phyloP scores from a whole-genome alignment of 495 filamentous ascomycete species.

The Geopyxis carbonaria region DNA sequence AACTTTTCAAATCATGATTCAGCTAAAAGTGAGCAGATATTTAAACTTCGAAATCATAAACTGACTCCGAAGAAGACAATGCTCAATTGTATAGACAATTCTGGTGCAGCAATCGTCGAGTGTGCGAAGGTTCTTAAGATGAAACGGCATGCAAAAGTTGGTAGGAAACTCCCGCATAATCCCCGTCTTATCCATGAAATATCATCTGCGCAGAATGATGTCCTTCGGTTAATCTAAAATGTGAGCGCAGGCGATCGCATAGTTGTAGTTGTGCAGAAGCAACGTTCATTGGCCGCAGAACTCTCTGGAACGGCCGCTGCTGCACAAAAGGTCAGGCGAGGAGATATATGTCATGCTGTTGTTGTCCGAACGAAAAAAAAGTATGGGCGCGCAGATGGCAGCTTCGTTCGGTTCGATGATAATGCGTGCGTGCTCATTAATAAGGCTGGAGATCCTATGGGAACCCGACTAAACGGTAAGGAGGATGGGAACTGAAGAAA shows the following conservation, averaged over 20 bases:
- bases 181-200: neutral
- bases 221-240: neutral
- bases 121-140: slow-evolving; percentile 83
- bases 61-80: slow-evolving; percentile 51
- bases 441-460: slow-evolving; percentile 90
- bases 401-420: slow-evolving; percentile 82
- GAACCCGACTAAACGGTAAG: slow-evolving; percentile 72
- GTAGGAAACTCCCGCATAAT: slow-evolving; percentile 34
- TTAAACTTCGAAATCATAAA: neutral
- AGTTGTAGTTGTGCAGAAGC: slow-evolving; percentile 93
- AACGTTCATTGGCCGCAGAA: slow-evolving; percentile 59
- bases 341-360: slow-evolving; percentile 91
- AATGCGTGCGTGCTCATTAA: slow-evolving; percentile 97
- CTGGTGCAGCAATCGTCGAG: slow-evolving; percentile 92
- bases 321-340: slow-evolving; percentile 83
- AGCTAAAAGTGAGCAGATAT: slow-evolving; percentile 63
- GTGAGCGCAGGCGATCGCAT: slow-evolving; percentile 67
- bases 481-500: slow-evolving; percentile 10
- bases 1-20: too few relatives aligned
- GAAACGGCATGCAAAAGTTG: slow-evolving; percentile 77
- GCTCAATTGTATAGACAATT: slow-evolving; percentile 99
- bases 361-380: slow-evolving; percentile 83
- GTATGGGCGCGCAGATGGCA: slow-evolving; percentile 70
- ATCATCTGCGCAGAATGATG: neutral
- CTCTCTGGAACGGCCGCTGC: slow-evolving; percentile 38